These are phyloP conservation scores for Cytospora mali DNA, from an alignment of 2,329 filamentous ascomycete genomes.

Conservation along the genomic window DNA sequence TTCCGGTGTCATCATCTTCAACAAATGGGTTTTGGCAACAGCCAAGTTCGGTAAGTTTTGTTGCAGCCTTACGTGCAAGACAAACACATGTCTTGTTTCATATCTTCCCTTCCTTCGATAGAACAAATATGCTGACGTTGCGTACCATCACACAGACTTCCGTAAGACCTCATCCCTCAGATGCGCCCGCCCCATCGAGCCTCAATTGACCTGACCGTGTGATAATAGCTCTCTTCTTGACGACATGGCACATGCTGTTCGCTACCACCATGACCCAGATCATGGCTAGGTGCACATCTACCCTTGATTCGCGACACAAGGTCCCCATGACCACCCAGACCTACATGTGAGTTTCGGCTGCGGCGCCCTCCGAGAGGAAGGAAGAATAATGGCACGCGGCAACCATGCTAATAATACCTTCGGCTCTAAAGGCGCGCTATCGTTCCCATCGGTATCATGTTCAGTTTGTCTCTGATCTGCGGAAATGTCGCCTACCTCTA, in stretches of 20 bases:
- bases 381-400: background rate
- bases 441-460: conserved; percentile 87
- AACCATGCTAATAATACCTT: conserved; percentile 2
- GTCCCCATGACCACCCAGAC: conserved; percentile 79
- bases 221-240: conserved; percentile 66
- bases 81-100: conserved; percentile 14
- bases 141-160: conserved; percentile 33
- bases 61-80: conserved; percentile 3
- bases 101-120: background rate
- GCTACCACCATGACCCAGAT: conserved; percentile 88
- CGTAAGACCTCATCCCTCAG: conserved; percentile 21
- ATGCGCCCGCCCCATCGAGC: background rate
- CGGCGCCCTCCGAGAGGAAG: conserved; percentile 49
- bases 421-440: conserved; percentile 67
- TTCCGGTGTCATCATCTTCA: conserved; percentile 90
- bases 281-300: conserved; percentile 78
- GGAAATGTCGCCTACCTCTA: conserved; percentile 90
- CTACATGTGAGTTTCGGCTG: conserved; percentile 27
- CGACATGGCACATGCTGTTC: conserved; percentile 89
- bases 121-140: conserved; percentile 16
- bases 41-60: conserved; percentile 60
- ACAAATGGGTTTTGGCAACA: conserved; percentile 90
- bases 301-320: conserved; percentile 87
- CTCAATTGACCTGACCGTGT: conserved; percentile 56
- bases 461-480: conserved; percentile 88